These are phyloP conservation scores for Maudiozyma turicensis DNA, from an alignment of 805 yeast genomes.

Conservation along the genomic window DNA sequence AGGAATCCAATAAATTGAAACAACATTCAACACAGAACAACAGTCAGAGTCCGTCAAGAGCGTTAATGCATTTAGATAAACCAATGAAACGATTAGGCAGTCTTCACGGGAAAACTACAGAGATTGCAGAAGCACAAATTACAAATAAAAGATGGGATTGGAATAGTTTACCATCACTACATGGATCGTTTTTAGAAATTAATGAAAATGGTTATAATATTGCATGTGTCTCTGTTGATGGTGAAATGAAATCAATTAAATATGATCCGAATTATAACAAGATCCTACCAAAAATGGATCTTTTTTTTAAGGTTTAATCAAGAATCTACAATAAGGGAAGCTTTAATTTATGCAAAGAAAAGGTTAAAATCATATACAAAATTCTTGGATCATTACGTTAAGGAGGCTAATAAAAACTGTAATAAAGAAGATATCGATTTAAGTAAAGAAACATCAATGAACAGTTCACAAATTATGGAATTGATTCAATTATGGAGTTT, in stretches of 20 bases:
- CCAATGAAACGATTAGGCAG: background rate
- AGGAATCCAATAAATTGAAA: too few species aligned
- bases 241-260: conserved; percentile 16
- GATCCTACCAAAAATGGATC: conserved; percentile 16
- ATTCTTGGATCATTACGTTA: background rate
- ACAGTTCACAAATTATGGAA: conserved; percentile 12
- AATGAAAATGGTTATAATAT: conserved; percentile 12
- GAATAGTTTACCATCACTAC: conserved; percentile 19
- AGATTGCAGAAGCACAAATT: background rate
- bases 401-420: background rate
- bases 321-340: conserved; percentile 15
- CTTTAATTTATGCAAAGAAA: conserved; percentile 12
- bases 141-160: conserved; percentile 16
- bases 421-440: background rate
- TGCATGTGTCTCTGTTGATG: conserved; percentile 15
- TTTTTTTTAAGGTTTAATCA: conserved; percentile 22
- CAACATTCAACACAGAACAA: too few species aligned
- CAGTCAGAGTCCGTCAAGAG: too few species aligned
- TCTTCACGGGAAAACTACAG: background rate
- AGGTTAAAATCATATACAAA: conserved; percentile 12
- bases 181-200: conserved; percentile 10
- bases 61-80: background rate
- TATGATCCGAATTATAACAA: conserved; percentile 22
- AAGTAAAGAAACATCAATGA: background rate
- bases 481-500: conserved; percentile 20